Evolutionary conservation across 805 yeast genomes (phyloP), one percentile per base, ranked within the genome.

Genomic region (Sugiyamaella marilandica): DNA sequence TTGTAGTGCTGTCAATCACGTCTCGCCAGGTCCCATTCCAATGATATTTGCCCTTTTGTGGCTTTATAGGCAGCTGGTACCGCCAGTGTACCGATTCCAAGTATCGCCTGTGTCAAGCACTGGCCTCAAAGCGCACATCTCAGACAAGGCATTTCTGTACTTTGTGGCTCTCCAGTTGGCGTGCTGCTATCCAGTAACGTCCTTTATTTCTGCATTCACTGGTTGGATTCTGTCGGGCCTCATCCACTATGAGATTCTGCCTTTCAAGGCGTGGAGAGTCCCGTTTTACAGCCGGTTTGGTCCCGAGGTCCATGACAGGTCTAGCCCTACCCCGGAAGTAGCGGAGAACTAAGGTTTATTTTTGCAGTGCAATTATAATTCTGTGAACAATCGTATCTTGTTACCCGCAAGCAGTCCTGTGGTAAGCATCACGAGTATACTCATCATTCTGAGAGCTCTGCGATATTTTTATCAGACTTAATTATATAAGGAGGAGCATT

Each of bases 211-310:
- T 51, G 67, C 70, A 0, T 21, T 63, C 3, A 19, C 63, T 3
- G 77, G 77, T 0, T 73, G 75, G 74, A 26, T 62, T 4, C 32
- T 72, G 9, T 74, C 74, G n/a, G 63, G 62, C n/a, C 54, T 70
- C 34, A 52, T 74, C 19, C 52, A 63, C 10, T 57, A 68, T 45
- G 73, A 71, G 35, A 49, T 73, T 2, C 36, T 73, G 0, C 76
- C 76, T 2, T 73, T 75, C 2, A 70, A 66, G 45, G 51, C 56
- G 16, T 73, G 75, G 74, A 63, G 76, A 55, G 49, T 73, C 18
- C 75, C 76, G 5, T 47, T 54, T 32, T 57, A 51, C 45, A 21
- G 43, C 9, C 13, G 14, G 46, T 46, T 50, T 14, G 39, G 49
- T 10, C 24, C 35, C 35, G 51, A 51, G 24, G 16, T 29, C 14